These are phyloP conservation scores for Yarrowia hollandica DNA, from an alignment of 805 yeast genomes.

Conservation along the genomic window DNA sequence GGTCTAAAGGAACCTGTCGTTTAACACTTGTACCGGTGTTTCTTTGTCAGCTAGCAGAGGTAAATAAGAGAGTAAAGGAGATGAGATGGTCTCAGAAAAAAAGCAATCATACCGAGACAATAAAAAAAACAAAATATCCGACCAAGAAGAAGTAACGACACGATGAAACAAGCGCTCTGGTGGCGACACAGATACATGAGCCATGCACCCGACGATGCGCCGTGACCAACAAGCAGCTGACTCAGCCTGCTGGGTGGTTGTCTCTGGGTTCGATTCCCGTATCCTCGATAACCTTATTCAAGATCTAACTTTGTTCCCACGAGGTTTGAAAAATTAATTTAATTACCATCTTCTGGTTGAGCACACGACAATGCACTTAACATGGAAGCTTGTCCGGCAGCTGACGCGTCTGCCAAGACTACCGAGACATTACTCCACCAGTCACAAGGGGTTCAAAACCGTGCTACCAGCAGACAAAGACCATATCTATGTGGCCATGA, in stretches of 20 bases:
- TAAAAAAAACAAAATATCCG: too few species aligned
- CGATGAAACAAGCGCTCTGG: too few species aligned
- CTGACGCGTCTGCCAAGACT: not conserved
- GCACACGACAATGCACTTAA: slow-evolving; percentile 6
- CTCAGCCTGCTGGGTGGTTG: not conserved
- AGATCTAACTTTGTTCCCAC: slow-evolving; percentile 5
- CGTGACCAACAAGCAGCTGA: not conserved
- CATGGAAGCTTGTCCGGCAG: not conserved
- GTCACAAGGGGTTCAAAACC: not conserved
- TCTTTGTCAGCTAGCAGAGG: too few species aligned
- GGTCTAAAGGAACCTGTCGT: too few species aligned
- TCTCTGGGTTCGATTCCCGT: not conserved
- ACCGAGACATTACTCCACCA: not conserved
- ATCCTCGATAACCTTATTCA: not conserved
- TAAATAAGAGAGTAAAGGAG: too few species aligned
- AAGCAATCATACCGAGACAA: too few species aligned
- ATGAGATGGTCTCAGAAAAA: not conserved
- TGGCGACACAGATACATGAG: too few species aligned
- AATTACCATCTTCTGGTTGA: not conserved
- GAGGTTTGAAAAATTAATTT: slow-evolving; percentile 16
- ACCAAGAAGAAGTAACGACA: too few species aligned
- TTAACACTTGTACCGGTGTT: too few species aligned
- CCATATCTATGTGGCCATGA: slow-evolving; percentile 81
- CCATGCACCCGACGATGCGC: not conserved
- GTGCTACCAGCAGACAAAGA: not conserved